phyloP scores from a whole-genome alignment of 1,284 basidiomycete genomes.

The Pholiota adiposa region DNA sequence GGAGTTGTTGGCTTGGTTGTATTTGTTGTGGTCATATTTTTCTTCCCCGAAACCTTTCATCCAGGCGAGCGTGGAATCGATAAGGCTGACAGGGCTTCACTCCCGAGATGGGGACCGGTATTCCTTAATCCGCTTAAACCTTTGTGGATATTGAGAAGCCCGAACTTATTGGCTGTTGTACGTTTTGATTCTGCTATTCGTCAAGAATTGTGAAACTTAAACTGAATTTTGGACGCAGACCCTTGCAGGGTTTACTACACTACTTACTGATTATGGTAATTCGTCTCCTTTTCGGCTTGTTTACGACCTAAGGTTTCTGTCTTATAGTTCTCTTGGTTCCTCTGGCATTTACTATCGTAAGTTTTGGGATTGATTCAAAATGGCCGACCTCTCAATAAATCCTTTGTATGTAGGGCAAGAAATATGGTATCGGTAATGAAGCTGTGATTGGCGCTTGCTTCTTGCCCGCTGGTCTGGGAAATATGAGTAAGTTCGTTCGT shows the following conservation, averaged over 20 bases:
- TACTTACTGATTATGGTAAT: constrained; percentile 27
- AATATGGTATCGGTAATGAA: constrained; percentile 37
- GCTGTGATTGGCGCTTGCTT: constrained; percentile 41
- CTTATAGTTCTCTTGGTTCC: constrained; percentile 26
- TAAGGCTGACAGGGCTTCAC: constrained; percentile 25
- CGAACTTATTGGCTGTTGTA: constrained; percentile 36
- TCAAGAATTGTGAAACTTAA: background rate
- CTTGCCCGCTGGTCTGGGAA: constrained; percentile 37
- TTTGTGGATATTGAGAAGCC: constrained; percentile 34
- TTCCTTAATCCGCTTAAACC: constrained; percentile 37
- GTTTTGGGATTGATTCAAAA: background rate
- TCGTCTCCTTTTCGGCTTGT: background rate
- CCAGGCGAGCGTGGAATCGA: constrained; percentile 36
- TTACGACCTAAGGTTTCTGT: background rate
- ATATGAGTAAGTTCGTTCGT: constrained; percentile 29
- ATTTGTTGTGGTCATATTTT: constrained; percentile 48
- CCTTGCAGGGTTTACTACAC: constrained; percentile 19
- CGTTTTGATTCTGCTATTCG: too few species aligned
- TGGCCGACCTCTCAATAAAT: background rate
- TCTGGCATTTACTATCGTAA: constrained; percentile 30
- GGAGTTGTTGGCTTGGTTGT: constrained; percentile 48
- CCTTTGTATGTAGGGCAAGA: constrained; percentile 28
- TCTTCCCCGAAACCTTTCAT: constrained; percentile 71
- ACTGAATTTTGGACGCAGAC: constrained; percentile 17
- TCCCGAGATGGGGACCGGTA: constrained; percentile 26